phyloP scores from a whole-genome alignment of 2,329 filamentous ascomycete species.

The Aspergillus udagawae region DNA sequence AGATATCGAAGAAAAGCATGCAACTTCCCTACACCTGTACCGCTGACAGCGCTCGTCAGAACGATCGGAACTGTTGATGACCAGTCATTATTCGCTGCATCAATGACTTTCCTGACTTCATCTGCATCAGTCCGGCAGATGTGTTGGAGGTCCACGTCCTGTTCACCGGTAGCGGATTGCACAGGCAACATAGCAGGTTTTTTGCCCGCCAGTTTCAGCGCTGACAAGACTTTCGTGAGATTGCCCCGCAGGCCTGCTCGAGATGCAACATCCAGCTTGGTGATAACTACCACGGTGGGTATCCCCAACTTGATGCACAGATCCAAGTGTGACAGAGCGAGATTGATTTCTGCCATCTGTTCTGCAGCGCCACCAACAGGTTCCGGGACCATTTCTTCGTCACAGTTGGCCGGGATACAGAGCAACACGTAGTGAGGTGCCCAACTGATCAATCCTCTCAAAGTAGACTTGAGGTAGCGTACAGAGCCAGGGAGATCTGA shows the following conservation, averaged over 20 bases:
- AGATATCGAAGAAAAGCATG: slow-evolving; percentile 77
- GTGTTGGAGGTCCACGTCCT: slow-evolving; percentile 50
- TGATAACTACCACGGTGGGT: slow-evolving; percentile 77
- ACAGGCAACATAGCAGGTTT: slow-evolving; percentile 65
- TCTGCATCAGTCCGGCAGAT: slow-evolving; percentile 55
- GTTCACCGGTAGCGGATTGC: slow-evolving; percentile 45
- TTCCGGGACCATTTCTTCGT: slow-evolving; percentile 42
- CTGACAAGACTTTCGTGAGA: slow-evolving; percentile 68
- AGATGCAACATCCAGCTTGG: slow-evolving; percentile 84
- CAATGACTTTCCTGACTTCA: slow-evolving; percentile 56
- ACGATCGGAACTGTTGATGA: slow-evolving; percentile 71
- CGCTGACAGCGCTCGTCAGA: slow-evolving; percentile 81
- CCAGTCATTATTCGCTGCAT: slow-evolving; percentile 33
- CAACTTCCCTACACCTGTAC: slow-evolving; percentile 72
- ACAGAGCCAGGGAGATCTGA: slow-evolving; percentile 91
- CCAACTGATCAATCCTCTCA: slow-evolving; percentile 91
- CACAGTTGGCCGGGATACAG: slow-evolving; percentile 77
- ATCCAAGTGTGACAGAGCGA: slow-evolving; percentile 75
- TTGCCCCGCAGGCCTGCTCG: slow-evolving; percentile 66
- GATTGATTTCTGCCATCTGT: slow-evolving; percentile 56
- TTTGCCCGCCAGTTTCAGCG: slow-evolving; percentile 70
- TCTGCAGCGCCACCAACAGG: slow-evolving; percentile 18
- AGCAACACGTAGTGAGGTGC: slow-evolving; percentile 89
- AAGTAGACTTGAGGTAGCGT: slow-evolving; percentile 80
- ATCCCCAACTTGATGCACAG: slow-evolving; percentile 77